Conservation (phyloP, 2,329 filamentous ascomycete species). For the Stachybotrys chlorohalonatus region DNA sequence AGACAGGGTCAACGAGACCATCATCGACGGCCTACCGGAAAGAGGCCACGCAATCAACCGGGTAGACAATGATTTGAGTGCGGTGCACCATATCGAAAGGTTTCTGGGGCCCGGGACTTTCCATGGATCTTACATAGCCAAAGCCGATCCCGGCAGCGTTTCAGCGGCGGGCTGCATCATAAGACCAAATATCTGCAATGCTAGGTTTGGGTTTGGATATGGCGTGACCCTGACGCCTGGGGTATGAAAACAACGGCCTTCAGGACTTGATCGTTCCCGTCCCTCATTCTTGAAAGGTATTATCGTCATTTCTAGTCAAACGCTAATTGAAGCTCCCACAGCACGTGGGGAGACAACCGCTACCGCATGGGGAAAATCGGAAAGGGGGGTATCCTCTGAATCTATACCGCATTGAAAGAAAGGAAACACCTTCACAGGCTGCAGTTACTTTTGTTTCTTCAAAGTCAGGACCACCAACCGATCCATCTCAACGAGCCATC, state of each 20-base stretch:
- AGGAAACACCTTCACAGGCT: constrained; percentile 1
- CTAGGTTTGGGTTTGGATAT: too few relatives aligned
- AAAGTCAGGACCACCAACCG: constrained; percentile 47
- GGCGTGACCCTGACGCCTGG: too few relatives aligned
- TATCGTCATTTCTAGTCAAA: neutral
- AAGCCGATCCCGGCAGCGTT: constrained; percentile 64
- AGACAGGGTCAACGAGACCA: constrained; percentile 55
- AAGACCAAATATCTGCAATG: too few relatives aligned
- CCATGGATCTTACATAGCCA: too few relatives aligned
- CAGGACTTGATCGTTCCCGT: too few relatives aligned
- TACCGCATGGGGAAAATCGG: neutral
- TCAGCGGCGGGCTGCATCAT: constrained; percentile 51
- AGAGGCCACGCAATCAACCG: constrained; percentile 66
- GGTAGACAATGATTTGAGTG: constrained; percentile 53
- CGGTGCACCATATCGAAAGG: constrained; percentile 60
- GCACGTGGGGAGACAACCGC: neutral
- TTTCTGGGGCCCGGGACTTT: constrained; percentile 54
- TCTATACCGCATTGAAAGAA: constrained; percentile 17
- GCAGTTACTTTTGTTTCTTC: constrained; percentile 11
- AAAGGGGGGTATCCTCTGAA: constrained; percentile 25
- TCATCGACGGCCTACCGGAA: constrained; percentile 51
- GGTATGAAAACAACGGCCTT: too few relatives aligned
- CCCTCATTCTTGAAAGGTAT: too few relatives aligned
- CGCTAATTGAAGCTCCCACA: neutral
- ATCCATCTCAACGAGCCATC: constrained; percentile 70